Percentiles rank a stretch among this genome's conserved stretches.
Evolutionary conservation across 1,284 basidiomycete genomes (phyloP).

Genomic region (Boletellus deceptivus): DNA sequence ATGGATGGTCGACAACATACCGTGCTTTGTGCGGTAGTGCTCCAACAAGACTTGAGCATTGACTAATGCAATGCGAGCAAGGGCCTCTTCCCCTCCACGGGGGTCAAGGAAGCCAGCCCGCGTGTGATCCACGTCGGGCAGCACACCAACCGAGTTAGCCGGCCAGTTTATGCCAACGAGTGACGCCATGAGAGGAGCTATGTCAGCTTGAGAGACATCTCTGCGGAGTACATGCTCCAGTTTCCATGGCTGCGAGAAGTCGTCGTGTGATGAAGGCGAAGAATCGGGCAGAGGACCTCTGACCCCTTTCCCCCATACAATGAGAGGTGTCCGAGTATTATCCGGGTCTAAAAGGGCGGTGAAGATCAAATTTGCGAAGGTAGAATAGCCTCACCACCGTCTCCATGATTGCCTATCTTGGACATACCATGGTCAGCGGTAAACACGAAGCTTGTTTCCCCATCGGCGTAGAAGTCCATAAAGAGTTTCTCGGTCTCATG

Average conservation of each 20-base stretch:
- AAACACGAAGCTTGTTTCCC: slow-evolving; percentile 78
- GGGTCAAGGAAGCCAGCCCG: slow-evolving; percentile 53
- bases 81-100: slow-evolving; percentile 36
- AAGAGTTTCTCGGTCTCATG: slow-evolving; percentile 64
- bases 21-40: slow-evolving; percentile 78
- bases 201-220: slow-evolving; percentile 84
- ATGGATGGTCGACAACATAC: slow-evolving; percentile 36
- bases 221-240: slow-evolving; percentile 55
- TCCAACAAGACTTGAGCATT: slow-evolving; percentile 79
- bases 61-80: slow-evolving; percentile 60
- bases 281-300: slow-evolving; percentile 61
- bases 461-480: slow-evolving; percentile 62
- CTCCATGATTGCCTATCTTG: slow-evolving; percentile 85
- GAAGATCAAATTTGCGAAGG: slow-evolving; percentile 3
- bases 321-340: slow-evolving; percentile 81
- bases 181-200: slow-evolving; percentile 77
- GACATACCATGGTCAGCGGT: slow-evolving; percentile 94
- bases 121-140: slow-evolving; percentile 63
- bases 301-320: slow-evolving; percentile 83
- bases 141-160: slow-evolving; percentile 72
- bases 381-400: slow-evolving; percentile 59
- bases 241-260: slow-evolving; percentile 65
- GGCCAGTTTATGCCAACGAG: slow-evolving; percentile 74
- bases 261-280: slow-evolving; percentile 59
- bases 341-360: slow-evolving; percentile 63